Conservation (phyloP, 2,329 filamentous ascomycete genomes). For the Botrytis cinerea region DNA sequence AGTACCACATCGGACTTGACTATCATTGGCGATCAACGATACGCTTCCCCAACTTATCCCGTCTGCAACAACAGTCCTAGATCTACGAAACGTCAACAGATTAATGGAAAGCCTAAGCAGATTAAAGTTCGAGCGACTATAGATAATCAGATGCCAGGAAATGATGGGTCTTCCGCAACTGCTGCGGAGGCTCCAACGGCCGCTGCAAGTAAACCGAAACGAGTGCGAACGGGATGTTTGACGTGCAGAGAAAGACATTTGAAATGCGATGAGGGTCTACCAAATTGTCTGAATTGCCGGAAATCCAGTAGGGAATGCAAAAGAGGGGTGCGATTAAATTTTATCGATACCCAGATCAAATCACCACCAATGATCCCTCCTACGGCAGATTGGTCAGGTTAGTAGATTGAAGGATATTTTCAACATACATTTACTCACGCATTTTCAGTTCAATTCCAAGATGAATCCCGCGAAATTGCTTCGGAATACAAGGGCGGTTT, state of each 20-base stretch:
- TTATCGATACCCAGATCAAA: constrained; percentile 80
- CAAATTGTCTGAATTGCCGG: constrained; percentile 71
- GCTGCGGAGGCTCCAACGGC: constrained; percentile 28
- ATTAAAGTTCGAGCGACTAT: constrained; percentile 29
- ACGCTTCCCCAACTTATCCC: constrained; percentile 32
- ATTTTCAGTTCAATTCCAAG: constrained; percentile 69
- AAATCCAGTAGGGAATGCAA: constrained; percentile 87
- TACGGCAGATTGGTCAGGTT: constrained; percentile 65
- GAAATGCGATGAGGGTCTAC: constrained; percentile 67
- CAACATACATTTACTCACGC: constrained; percentile 4
- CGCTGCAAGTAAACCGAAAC: constrained; percentile 64
- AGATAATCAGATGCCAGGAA: constrained; percentile 37
- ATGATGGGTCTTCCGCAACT: constrained; percentile 28
- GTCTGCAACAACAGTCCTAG: constrained; percentile 32
- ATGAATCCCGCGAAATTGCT: constrained; percentile 87
- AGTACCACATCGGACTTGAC: constrained; percentile 37
- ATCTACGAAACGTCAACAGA: constrained; percentile 33
- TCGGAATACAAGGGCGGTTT: constrained; percentile 84
- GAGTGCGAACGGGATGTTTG: constrained; percentile 86
- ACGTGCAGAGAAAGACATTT: constrained; percentile 88
- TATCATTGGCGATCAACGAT: constrained; percentile 37
- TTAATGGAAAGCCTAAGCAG: constrained; percentile 26
- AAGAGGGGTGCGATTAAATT: constrained; percentile 84
- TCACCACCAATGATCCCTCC: constrained; percentile 62
- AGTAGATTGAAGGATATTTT: constrained; percentile 19